A percentile compares a stretch with the other conserved stretches of the same genome.
Evolutionary conservation across 331 rosid genomes (phyloP).

Genomic region (Stylosanthes scabra): DNA sequence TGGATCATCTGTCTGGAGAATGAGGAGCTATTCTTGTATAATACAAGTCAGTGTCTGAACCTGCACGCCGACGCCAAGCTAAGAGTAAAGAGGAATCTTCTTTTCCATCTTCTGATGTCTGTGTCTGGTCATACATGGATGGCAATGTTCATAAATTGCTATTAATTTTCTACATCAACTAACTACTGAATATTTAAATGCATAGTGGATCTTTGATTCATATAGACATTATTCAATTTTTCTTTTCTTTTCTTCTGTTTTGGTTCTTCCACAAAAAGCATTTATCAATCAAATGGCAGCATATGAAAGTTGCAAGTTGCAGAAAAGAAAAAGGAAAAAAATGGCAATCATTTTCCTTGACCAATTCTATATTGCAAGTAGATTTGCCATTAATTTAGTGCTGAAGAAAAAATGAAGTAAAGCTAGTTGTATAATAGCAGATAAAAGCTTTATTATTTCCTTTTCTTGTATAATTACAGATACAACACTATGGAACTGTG

Average conservation of each 20-base stretch:
- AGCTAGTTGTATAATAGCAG: not conserved
- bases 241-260: not conserved
- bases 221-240: not conserved
- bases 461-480: conserved; percentile 10
- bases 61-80: not conserved
- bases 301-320: not conserved
- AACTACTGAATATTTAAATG: not conserved
- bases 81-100: not conserved
- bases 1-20: conserved; percentile 22
- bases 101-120: conserved; percentile 19
- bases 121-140: conserved; percentile 20
- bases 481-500: not conserved
- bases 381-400: too few species aligned
- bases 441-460: not conserved
- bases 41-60: conserved; percentile 15
- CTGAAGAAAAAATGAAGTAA: too few species aligned
- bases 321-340: not conserved
- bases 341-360: too few species aligned
- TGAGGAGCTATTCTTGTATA: conserved; percentile 1
- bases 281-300: not conserved
- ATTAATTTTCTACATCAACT: not conserved
- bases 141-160: conserved; percentile 12
- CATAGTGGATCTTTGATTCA: not conserved
- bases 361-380: too few species aligned
- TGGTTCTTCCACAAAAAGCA: not conserved